Base-by-base conservation (phyloP, 2,329 filamentous ascomycete genomes). In the Phialophora macrospora region DNA sequence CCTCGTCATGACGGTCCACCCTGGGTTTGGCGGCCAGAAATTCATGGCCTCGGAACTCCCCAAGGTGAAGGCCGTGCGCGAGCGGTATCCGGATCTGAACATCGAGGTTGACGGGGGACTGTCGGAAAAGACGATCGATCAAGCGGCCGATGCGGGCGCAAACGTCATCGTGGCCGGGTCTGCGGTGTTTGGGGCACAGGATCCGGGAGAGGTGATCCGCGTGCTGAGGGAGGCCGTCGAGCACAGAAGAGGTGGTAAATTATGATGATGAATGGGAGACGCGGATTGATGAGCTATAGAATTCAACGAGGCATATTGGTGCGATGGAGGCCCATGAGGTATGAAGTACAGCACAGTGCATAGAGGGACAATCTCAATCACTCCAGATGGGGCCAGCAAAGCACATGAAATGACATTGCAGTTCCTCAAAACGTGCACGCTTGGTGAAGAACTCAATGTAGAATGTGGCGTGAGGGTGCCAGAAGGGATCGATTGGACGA, bases 141-240 rank as follows among this genome's bases (percentile, higher is more conserved):
- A 94, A 76, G 95, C 95, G 7, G 95, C 95, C 0, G 92, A 97
- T 67, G 95, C 95, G 0, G 95, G 95, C 38, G 95, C 95, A 62
- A 99, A 99, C 74, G 95, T 99, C 64, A 99, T 99, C 75, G 95
- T 99, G 59, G 94, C 95, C 11, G 95, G 95, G 32, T 97, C 92
- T 74, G 95, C 95, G 48, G 93, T 99, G 7, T 99, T 98, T 79
- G 93, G 93, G 41, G 94, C 95, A 20, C 85, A 92, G 75, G 91
- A 97, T 75, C 95, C 95, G 0, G 86, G 86, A 5, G 90, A 95
- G 71, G 93, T 97, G 26, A 97, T 99, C 75, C 80, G 84, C n/a
- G 83, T 90, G 77, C 80, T 99, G 74, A 86, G 93, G 71, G 87
- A 90, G 66, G 86, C 91, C 2, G 93, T 99, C 3, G 87, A 97